Conservation (phyloP, 176 grass and related monocot genomes). For the Carex cristatella region DNA sequence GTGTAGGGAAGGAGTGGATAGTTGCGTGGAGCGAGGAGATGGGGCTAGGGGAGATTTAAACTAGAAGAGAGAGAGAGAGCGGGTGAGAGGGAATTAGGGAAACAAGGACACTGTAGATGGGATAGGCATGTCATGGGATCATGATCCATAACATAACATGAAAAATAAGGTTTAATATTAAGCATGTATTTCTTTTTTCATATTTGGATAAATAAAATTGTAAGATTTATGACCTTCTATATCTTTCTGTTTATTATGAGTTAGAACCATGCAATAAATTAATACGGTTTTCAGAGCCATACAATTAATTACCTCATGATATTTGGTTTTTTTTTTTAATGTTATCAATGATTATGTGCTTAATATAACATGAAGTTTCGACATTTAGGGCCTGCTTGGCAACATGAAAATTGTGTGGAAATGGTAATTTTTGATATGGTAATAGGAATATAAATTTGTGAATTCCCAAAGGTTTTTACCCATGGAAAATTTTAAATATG, state of each 20-base stretch:
- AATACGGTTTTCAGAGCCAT: too few species aligned
- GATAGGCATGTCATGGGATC: constrained; percentile 21
- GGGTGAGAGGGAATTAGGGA: constrained; percentile 20
- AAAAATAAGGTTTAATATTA: background rate
- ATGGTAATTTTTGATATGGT: too few species aligned
- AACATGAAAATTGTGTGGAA: too few species aligned
- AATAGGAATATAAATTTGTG: too few species aligned
- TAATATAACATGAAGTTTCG: too few species aligned
- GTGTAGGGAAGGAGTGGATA: background rate
- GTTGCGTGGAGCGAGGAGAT: background rate
- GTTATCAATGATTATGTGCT: too few species aligned
- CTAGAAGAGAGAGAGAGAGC: constrained; percentile 8
- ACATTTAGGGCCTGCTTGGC: too few species aligned
- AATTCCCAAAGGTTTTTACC: too few species aligned
- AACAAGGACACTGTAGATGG: constrained; percentile 25
- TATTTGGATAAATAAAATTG: background rate
- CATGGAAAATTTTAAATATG: too few species aligned
- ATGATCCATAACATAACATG: background rate
- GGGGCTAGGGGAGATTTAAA: constrained; percentile 18
- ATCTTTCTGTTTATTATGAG: too few species aligned
- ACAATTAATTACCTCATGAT: too few species aligned
- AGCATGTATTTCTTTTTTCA: background rate
- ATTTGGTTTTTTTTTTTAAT: too few species aligned
- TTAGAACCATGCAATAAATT: background rate
- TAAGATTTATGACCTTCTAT: background rate